Base-by-base conservation (phyloP, 2,329 filamentous ascomycete genomes). In the Colletotrichum sp. region DNA sequence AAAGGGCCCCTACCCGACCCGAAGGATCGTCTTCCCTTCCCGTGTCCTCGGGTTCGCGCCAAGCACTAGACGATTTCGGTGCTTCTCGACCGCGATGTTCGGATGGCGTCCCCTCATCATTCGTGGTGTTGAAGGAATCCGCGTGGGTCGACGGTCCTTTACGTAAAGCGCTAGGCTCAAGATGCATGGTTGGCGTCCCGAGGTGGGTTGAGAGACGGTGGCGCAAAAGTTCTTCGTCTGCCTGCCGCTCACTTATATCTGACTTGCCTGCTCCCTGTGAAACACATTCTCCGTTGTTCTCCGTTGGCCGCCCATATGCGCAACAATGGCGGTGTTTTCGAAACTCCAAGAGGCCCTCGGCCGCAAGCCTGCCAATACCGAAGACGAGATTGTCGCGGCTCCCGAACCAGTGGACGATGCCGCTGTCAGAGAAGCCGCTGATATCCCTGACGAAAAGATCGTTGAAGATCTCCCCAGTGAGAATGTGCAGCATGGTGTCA, bases 401-500 rank as follows among this genome's bases (percentile, higher is more conserved):
- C 19, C 44, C 13, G 48, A n/a, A 5, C 28, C 48, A 22, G 8
- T 9, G 0, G n/a, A 57, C n/a, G 22, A 27, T 11, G 12, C 55
- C 2, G 32, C 15, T 34, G 48, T 22, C 0, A 34, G 15, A n/a
- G 65, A 68, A 16, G 48, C 28, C 19, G 48, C 34, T 8, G 48
- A 68, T 2, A 13, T 68, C 4, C 48, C 65, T 5, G 66, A 74
- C 30, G 72, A 75, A 44, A 71, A 75, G 39, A 19, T 32, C 8
- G 52, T 55, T 8, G 64, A 75, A 28, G 72, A 72, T 13, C 25
- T 76, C 2, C 66, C 74, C 15, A 72, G 74, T 2, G 68, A 77
- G 12, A 68, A 78, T 15, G 74, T 75, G 11, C 79, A 81, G 27
- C 77, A 74, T 36, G 79, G 80, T 73, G 77, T 81, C 6, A 79